phyloP scores from a whole-genome alignment of 768 basidiomycete species.

The Amanita rubescens region DNA sequence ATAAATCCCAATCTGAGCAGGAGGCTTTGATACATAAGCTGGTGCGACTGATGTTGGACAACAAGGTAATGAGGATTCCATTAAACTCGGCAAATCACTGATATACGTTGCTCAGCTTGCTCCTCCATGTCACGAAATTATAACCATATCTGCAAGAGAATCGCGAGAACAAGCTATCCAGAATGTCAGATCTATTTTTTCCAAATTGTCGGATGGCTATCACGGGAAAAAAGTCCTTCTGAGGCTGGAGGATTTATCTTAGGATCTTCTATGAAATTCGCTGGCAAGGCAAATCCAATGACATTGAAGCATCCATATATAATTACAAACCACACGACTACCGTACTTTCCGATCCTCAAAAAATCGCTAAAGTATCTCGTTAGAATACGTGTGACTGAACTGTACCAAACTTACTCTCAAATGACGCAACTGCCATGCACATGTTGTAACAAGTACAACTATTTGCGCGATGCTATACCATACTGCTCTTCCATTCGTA shows the following conservation, averaged over 20 bases:
- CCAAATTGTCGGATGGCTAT: conserved; percentile 26
- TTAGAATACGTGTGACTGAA: background rate
- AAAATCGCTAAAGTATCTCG: conserved; percentile 53
- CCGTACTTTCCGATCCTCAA: conserved; percentile 78
- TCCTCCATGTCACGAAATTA: conserved; percentile 62
- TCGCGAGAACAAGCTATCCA: conserved; percentile 30
- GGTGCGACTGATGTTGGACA: conserved; percentile 42
- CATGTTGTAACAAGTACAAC: conserved; percentile 77
- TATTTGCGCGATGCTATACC: conserved; percentile 91
- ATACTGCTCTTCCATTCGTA: conserved; percentile 90
- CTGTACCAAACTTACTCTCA: conserved; percentile 51
- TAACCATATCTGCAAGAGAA: conserved; percentile 37
- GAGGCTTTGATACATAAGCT: conserved; percentile 44
- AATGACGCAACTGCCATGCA: conserved; percentile 88
- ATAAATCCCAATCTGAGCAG: conserved; percentile 40
- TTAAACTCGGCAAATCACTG: background rate
- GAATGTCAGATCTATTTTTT: conserved; percentile 45
- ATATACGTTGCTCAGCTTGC: conserved; percentile 38
- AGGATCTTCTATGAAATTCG: background rate
- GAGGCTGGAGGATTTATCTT: conserved; percentile 24
- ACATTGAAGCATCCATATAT: conserved; percentile 5
- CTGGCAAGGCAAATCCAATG: background rate
- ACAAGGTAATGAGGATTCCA: conserved; percentile 33
- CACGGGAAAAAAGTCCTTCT: conserved; percentile 38
- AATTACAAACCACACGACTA: conserved; percentile 1